Conservation (phyloP, 1,284 basidiomycete genomes). For the Caloboletus inedulis region DNA sequence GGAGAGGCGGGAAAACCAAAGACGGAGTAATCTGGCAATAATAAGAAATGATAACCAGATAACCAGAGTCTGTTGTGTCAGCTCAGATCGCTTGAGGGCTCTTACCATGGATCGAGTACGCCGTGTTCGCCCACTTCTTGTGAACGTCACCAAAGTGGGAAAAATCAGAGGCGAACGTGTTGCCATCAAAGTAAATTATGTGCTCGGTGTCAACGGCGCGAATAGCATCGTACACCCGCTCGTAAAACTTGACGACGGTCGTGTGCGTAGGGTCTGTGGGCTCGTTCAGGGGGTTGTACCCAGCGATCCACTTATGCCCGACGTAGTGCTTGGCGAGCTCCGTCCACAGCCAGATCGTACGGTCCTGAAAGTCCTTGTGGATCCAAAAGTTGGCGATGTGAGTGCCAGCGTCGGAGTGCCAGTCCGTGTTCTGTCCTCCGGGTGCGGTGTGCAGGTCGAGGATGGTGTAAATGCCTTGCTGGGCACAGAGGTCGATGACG, state of each 20-base stretch:
- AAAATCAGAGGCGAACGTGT: constrained; percentile 76
- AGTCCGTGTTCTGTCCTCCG: constrained; percentile 57
- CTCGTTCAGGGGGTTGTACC: constrained; percentile 76
- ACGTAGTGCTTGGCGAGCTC: constrained; percentile 65
- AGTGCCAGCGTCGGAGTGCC: constrained; percentile 52
- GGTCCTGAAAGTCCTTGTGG: constrained; percentile 76
- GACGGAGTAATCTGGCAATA: constrained; percentile 35
- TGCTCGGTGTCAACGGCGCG: constrained; percentile 63
- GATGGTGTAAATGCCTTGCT: constrained; percentile 57
- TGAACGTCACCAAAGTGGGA: constrained; percentile 61
- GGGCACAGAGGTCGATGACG: constrained; percentile 57
- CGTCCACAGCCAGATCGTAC: constrained; percentile 66
- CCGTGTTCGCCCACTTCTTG: constrained; percentile 58
- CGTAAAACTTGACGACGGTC: constrained; percentile 59
- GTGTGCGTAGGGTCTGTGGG: constrained; percentile 60
- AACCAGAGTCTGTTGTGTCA: background rate
- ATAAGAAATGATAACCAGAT: background rate
- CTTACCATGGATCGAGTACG: constrained; percentile 72
- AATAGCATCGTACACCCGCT: constrained; percentile 61
- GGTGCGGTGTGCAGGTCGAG: constrained; percentile 62
- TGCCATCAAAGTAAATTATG: constrained; percentile 66
- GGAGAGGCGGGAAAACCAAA: constrained; percentile 70
- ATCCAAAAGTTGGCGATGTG: constrained; percentile 65
- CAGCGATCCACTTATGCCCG: constrained; percentile 65
- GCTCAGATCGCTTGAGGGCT: background rate